Percentiles rank a stretch among this genome's conserved stretches.
These are phyloP conservation scores for Solanum bulbocastanum DNA, from an alignment of 257 asterid genomes.

Conservation along the genomic window DNA sequence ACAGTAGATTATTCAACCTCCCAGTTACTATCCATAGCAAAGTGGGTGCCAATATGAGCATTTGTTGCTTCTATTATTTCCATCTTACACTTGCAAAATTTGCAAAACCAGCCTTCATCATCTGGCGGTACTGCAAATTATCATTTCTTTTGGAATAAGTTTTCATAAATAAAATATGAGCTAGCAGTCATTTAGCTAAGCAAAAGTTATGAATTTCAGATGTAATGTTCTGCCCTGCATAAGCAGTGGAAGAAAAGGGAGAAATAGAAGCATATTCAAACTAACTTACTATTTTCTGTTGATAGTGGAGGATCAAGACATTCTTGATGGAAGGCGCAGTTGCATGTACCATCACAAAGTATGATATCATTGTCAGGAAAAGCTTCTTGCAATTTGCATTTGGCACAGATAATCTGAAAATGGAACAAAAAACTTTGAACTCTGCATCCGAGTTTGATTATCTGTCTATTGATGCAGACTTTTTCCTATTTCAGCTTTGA, in stretches of 20 bases:
- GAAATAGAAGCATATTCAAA: background rate
- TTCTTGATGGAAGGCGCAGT: constrained; percentile 86
- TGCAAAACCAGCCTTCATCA: constrained; percentile 98
- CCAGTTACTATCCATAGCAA: constrained; percentile 71
- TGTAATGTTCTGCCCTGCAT: background rate
- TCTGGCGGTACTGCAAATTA: constrained; percentile 77
- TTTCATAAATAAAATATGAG: background rate
- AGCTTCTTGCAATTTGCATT: constrained; percentile 76
- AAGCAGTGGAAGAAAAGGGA: background rate
- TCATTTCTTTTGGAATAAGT: constrained; percentile 13
- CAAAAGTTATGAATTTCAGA: background rate
- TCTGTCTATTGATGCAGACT: background rate
- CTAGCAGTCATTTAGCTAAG: background rate
- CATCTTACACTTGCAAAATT: constrained; percentile 77
- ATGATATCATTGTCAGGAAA: constrained; percentile 84
- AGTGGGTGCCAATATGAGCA: constrained; percentile 94
- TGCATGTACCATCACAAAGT: constrained; percentile 95
- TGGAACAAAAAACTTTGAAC: constrained; percentile 11
- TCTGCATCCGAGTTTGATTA: background rate
- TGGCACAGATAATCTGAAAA: constrained; percentile 80
- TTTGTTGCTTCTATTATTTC: constrained; percentile 89
- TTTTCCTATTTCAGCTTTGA: background rate
- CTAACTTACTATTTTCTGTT: constrained; percentile 72
- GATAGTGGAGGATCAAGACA: constrained; percentile 88
- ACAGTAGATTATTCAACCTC: constrained; percentile 36